A percentile compares a stretch with the other conserved stretches of the same genome.
phyloP scores from a whole-genome alignment of 352 stramenopile genomes.

The Halophytophthora polymorphica region DNA sequence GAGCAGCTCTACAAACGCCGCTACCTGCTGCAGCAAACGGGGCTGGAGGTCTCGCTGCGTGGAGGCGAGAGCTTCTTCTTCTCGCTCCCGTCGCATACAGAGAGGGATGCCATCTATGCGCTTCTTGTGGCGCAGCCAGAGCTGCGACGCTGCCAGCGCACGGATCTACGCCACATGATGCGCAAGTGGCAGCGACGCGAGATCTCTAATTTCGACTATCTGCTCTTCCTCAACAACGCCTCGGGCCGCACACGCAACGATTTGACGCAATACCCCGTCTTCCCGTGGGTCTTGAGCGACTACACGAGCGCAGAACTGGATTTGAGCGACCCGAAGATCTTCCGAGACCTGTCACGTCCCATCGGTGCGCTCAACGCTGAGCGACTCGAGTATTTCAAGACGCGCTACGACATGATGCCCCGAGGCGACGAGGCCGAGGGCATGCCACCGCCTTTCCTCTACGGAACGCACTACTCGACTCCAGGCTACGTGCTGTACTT shows the following conservation, averaged over 20 bases:
- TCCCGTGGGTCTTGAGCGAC: slow-evolving; percentile 94
- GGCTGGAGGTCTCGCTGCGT: slow-evolving; percentile 81
- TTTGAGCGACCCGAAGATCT: slow-evolving; percentile 72
- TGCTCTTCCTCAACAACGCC: slow-evolving; percentile 84
- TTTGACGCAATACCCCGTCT: slow-evolving; percentile 93
- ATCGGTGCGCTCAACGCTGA: slow-evolving; percentile 91
- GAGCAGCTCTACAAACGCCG: slow-evolving; percentile 84
- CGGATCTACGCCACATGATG: slow-evolving; percentile 58
- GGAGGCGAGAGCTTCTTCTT: slow-evolving; percentile 82
- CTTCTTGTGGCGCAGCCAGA: slow-evolving; percentile 57
- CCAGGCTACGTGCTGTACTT: slow-evolving; percentile 98
- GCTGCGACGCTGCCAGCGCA: slow-evolving; percentile 40
- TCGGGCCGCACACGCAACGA: slow-evolving; percentile 82
- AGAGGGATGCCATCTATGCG: slow-evolving; percentile 78
- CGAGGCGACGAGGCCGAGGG: slow-evolving; percentile 71
- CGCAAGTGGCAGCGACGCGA: slow-evolving; percentile 63
- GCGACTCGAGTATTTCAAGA: slow-evolving; percentile 85
- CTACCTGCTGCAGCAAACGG: slow-evolving; percentile 85
- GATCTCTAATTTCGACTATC: slow-evolving; percentile 94
- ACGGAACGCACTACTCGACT: slow-evolving; percentile 93
- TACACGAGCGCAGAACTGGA: slow-evolving; percentile 83
- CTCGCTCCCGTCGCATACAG: slow-evolving; percentile 54
- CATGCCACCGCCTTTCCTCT: slow-evolving; percentile 94
- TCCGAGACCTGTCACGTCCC: slow-evolving; percentile 91
- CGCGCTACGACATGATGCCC: slow-evolving; percentile 89